Evolutionary conservation across 768 basidiomycete genomes (phyloP).

Genomic region (Tricholoma sp.): DNA sequence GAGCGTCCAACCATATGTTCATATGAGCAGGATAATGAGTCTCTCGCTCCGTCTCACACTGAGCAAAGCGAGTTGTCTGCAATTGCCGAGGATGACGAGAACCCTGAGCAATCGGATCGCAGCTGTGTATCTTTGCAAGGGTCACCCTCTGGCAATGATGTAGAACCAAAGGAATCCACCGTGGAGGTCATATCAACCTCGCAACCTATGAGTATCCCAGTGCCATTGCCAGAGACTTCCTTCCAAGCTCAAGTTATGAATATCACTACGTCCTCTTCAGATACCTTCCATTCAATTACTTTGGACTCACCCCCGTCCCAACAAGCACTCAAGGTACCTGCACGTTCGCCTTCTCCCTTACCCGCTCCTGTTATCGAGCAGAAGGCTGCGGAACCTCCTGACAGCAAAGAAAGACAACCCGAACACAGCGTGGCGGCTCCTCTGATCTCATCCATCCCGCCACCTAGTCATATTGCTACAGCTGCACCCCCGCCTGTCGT

Average conservation of each 20-base stretch:
- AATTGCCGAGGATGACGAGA: constrained; percentile 70
- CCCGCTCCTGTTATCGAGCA: not conserved
- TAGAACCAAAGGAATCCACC: not conserved
- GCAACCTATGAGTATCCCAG: not conserved
- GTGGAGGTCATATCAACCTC: not conserved
- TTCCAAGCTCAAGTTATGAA: constrained; percentile 5
- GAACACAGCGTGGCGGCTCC: constrained; percentile 5
- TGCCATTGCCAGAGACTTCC: not conserved
- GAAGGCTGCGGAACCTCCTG: not conserved
- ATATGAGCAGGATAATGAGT: not conserved
- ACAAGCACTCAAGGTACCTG: constrained; percentile 1
- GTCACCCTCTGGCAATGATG: not conserved
- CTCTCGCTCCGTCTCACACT: constrained; percentile 6
- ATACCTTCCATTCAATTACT: constrained; percentile 33
- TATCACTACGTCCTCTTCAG: constrained; percentile 26
- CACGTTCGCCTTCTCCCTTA: not conserved
- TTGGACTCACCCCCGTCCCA: constrained; percentile 28
- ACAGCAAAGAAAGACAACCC: not conserved
- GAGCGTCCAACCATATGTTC: not conserved
- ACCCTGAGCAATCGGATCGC: constrained; percentile 30
- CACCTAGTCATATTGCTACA: constrained; percentile 1
- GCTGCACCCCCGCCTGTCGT: constrained; percentile 3
- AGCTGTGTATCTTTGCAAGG: constrained; percentile 14
- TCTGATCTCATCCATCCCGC: constrained; percentile 7
- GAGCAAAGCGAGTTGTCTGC: constrained; percentile 54